These are phyloP conservation scores for Dioscorea dumetorum DNA, from an alignment of 106 monocot species.

Conservation along the genomic window DNA sequence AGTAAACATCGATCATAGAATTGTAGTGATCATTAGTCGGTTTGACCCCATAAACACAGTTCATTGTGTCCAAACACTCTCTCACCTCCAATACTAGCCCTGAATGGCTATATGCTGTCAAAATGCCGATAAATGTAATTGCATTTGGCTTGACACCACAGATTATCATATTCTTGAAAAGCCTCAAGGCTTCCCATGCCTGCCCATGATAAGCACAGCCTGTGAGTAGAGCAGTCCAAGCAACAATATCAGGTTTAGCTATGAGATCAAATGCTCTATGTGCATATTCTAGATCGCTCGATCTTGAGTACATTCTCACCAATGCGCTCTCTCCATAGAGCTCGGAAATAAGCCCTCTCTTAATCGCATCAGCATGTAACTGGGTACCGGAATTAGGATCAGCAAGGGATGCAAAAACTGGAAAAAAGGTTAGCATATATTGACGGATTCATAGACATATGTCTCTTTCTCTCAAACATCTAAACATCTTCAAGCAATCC, in stretches of 20 bases:
- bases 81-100: constrained; percentile 20
- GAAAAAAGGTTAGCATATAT: constrained; percentile 29
- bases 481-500: constrained; percentile 17
- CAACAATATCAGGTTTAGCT: constrained; percentile 20
- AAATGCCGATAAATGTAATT: constrained; percentile 15
- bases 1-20: constrained; percentile 33
- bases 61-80: constrained; percentile 20
- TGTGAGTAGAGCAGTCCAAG: constrained; percentile 26
- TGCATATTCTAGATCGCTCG: constrained; percentile 18
- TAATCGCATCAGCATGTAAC: constrained; percentile 30
- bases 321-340: constrained; percentile 30
- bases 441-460: constrained; percentile 6
- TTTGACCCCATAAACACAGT: constrained; percentile 13
- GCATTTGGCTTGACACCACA: constrained; percentile 22
- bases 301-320: constrained; percentile 28
- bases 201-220: constrained; percentile 30
- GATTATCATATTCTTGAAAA: constrained; percentile 21
- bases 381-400: constrained; percentile 28
- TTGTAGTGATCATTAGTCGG: constrained; percentile 23
- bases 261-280: constrained; percentile 13
- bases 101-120: constrained; percentile 26
- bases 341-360: constrained; percentile 18
- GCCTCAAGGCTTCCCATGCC: constrained; percentile 14
- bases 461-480: constrained; percentile 7
- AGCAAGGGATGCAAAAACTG: constrained; percentile 11